These are phyloP conservation scores for Taphrina confusa DNA, from an alignment of 1,139 yeast genomes.

Conservation along the genomic window DNA sequence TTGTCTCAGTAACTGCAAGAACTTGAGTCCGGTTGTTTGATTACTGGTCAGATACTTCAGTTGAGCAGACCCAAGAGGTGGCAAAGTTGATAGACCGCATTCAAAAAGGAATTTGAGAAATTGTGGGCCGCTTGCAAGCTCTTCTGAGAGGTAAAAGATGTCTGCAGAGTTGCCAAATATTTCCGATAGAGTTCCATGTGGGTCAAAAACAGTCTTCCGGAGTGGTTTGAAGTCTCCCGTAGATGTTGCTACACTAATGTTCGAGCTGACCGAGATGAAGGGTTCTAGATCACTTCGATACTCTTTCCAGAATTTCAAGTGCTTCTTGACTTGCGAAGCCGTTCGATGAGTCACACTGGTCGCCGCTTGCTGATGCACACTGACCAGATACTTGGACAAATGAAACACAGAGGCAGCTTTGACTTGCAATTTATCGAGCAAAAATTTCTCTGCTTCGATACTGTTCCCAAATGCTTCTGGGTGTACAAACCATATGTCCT, in stretches of 20 bases:
- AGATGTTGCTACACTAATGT: neutral
- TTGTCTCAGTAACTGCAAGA: neutral
- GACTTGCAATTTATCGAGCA: neutral
- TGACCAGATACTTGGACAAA: neutral
- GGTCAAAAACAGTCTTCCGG: neutral
- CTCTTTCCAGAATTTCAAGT: neutral
- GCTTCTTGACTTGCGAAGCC: neutral
- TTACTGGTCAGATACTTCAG: neutral
- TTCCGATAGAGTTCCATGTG: neutral
- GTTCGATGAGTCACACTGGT: neutral
- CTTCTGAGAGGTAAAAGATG: neutral
- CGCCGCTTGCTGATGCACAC: neutral
- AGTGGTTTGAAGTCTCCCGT: neutral
- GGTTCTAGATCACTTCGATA: neutral
- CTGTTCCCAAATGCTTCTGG: neutral
- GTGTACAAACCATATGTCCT: neutral
- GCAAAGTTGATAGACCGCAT: conserved; percentile 1
- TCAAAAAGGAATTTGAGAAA: neutral
- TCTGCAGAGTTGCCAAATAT: neutral
- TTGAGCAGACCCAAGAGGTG: conserved; percentile 1
- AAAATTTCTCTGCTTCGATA: neutral
- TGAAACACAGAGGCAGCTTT: neutral
- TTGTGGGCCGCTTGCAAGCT: neutral
- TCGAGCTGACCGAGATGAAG: neutral
- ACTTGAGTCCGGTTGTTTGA: neutral